phyloP scores from a whole-genome alignment of 106 monocot genomes.

The Acanthochlamys bracteata region DNA sequence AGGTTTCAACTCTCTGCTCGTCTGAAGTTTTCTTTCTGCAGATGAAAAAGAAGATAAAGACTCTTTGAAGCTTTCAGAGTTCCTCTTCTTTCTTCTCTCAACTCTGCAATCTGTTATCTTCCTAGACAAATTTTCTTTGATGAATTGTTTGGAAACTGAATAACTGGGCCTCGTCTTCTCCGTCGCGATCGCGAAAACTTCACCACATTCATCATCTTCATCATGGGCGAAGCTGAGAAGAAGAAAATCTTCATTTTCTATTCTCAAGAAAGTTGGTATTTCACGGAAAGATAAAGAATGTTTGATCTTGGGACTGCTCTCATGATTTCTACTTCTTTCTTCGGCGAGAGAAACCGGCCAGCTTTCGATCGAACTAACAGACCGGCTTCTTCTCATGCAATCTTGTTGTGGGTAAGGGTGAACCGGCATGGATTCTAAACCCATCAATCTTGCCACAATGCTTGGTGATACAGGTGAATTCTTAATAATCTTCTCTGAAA shows the following conservation, averaged over 20 bases:
- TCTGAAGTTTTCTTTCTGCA: too few relatives aligned
- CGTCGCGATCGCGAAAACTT: neutral
- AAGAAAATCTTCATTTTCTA: slow-evolving; percentile 59
- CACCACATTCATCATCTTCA: slow-evolving; percentile 2
- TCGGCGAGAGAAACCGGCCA: slow-evolving; percentile 1
- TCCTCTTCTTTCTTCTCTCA: neutral
- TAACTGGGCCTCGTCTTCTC: neutral
- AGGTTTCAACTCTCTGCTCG: too few relatives aligned
- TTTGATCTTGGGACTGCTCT: neutral
- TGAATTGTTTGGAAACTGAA: too few relatives aligned
- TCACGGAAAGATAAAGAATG: slow-evolving; percentile 29
- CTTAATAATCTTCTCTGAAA: neutral
- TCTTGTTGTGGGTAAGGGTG: neutral
- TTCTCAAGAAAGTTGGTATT: slow-evolving; percentile 30
- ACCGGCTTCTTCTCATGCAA: slow-evolving; percentile 16
- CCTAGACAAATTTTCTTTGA: too few relatives aligned
- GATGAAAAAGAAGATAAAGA: too few relatives aligned
- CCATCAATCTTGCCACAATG: slow-evolving; percentile 27
- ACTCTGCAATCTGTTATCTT: neutral
- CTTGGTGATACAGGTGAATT: neutral
- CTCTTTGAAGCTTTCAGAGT: too few relatives aligned
- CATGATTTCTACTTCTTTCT: neutral
- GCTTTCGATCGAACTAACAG: slow-evolving; percentile 5
- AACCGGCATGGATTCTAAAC: slow-evolving; percentile 18
- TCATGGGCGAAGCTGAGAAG: slow-evolving; percentile 44